Evolutionary conservation across 352 stramenopile species (phyloP).

Genomic region (Thalassiosira hispida): DNA sequence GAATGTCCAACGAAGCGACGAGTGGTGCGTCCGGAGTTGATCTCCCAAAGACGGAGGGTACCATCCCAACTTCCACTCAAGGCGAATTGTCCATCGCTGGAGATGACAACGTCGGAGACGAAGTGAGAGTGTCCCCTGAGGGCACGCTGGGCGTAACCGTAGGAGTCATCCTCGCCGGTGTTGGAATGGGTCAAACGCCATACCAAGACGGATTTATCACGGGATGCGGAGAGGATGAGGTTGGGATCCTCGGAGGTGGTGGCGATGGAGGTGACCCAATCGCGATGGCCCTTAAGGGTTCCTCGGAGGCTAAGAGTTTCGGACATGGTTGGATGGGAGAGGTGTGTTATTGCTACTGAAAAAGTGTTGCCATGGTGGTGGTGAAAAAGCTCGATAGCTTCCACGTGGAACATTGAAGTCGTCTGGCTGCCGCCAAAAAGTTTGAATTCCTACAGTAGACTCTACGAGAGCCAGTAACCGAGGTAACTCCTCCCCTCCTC

Average conservation of each 20-base stretch:
- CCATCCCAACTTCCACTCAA: constrained; percentile 99
- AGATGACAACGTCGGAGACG: constrained; percentile 99
- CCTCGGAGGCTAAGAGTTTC: constrained; percentile 88
- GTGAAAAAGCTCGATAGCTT: background rate
- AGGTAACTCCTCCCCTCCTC: background rate
- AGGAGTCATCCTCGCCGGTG: constrained; percentile 84
- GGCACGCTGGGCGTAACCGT: constrained; percentile 96
- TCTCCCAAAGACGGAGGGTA: constrained; percentile 99
- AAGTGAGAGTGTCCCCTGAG: constrained; percentile 99
- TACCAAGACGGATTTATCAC: constrained; percentile 98
- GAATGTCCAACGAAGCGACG: constrained; percentile 98
- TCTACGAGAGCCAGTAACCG: constrained; percentile 26
- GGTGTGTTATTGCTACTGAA: background rate
- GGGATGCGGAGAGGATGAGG: constrained; percentile 96
- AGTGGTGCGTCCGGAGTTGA: constrained; percentile 98
- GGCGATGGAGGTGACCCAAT: constrained; percentile 94
- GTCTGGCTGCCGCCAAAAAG: background rate
- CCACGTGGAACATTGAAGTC: constrained; percentile 15
- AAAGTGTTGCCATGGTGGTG: background rate
- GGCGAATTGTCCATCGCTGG: constrained; percentile 98
- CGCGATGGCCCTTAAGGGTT: constrained; percentile 86
- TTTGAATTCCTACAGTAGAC: constrained; percentile 13
- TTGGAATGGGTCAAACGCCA: constrained; percentile 87
- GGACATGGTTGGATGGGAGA: constrained; percentile 74
- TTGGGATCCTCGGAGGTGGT: constrained; percentile 99